Conservation (phyloP, 2,329 filamentous ascomycete species). For the Clonostachys byssicola region DNA sequence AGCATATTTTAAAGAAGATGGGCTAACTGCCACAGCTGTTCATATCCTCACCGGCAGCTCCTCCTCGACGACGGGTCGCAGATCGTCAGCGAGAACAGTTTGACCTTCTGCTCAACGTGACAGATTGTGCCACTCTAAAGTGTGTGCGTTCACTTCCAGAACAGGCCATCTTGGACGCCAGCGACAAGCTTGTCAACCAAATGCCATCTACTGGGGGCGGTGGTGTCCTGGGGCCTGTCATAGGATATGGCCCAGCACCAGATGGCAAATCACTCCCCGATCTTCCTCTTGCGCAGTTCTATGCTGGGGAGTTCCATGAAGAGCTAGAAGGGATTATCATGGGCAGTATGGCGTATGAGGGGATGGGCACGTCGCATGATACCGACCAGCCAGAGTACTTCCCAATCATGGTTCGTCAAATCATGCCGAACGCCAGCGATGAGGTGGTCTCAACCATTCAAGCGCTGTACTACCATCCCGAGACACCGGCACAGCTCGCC, state of each 20-base stretch:
- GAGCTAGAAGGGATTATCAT: conserved; percentile 5
- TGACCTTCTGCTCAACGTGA: conserved; percentile 3
- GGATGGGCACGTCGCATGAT: conserved; percentile 6
- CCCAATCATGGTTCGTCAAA: conserved; percentile 5
- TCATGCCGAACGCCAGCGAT: conserved; percentile 6
- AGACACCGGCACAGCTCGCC: conserved; percentile 6
- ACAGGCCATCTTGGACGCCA: conserved; percentile 3
- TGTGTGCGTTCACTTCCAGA: conserved; percentile 6
- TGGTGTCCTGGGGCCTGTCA: conserved; percentile 9
- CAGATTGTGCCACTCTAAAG: conserved; percentile 3
- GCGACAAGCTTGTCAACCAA: conserved; percentile 9
- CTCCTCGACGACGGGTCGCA: conserved; percentile 5
- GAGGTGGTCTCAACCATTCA: conserved; percentile 4
- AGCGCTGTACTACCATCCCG: conserved; percentile 4
- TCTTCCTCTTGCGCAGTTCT: conserved; percentile 4
- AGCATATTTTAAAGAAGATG: too few species aligned
- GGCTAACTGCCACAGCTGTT: neutral
- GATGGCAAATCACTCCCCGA: conserved; percentile 9
- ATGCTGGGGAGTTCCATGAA: conserved; percentile 2
- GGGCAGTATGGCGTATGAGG: conserved; percentile 8
- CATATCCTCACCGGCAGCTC: conserved; percentile 5
- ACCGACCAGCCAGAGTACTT: conserved; percentile 5
- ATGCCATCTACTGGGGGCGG: conserved; percentile 7
- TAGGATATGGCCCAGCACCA: conserved; percentile 9
- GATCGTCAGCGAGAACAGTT: conserved; percentile 5